Evolutionary conservation across 768 basidiomycete species (phyloP).

Genomic region (Lactarius hengduanensis): DNA sequence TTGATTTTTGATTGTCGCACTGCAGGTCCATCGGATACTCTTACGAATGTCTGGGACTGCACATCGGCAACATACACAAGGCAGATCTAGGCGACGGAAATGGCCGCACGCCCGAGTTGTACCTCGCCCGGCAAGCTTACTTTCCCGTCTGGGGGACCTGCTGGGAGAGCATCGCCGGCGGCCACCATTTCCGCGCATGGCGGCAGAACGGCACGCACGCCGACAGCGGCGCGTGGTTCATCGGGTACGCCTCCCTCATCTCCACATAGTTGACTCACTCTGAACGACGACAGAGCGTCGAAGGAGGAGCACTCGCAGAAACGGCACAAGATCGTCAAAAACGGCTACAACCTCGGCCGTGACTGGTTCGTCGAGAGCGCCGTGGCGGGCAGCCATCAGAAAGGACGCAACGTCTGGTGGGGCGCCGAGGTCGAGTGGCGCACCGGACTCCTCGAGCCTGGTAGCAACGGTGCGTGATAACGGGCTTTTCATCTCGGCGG

Average conservation of each 20-base stretch:
- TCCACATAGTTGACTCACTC: neutral
- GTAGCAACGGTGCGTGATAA: conserved; percentile 54
- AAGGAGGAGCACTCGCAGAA: conserved; percentile 69
- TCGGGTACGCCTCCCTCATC: conserved; percentile 44
- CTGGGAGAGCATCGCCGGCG: conserved; percentile 86
- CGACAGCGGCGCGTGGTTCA: conserved; percentile 79
- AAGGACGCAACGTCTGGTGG: conserved; percentile 58
- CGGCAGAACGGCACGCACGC: conserved; percentile 77
- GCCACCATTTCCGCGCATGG: conserved; percentile 89
- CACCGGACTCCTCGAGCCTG: conserved; percentile 64
- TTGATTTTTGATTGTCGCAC: conserved; percentile 3
- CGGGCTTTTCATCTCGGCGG: neutral
- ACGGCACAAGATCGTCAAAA: conserved; percentile 68
- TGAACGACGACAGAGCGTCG: conserved; percentile 51
- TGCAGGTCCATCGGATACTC: conserved; percentile 77
- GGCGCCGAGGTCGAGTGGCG: conserved; percentile 75
- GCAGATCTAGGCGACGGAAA: conserved; percentile 86
- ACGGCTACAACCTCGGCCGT: conserved; percentile 83
- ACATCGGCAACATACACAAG: conserved; percentile 69
- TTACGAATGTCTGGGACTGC: conserved; percentile 77
- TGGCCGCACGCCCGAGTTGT: conserved; percentile 62
- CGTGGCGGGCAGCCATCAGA: conserved; percentile 56
- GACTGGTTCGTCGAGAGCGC: conserved; percentile 75
- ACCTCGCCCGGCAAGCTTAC: conserved; percentile 76
- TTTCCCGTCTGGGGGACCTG: conserved; percentile 80